Conservation (phyloP, 1,139 yeast species). For the Yamadazyma conglobata region DNA sequence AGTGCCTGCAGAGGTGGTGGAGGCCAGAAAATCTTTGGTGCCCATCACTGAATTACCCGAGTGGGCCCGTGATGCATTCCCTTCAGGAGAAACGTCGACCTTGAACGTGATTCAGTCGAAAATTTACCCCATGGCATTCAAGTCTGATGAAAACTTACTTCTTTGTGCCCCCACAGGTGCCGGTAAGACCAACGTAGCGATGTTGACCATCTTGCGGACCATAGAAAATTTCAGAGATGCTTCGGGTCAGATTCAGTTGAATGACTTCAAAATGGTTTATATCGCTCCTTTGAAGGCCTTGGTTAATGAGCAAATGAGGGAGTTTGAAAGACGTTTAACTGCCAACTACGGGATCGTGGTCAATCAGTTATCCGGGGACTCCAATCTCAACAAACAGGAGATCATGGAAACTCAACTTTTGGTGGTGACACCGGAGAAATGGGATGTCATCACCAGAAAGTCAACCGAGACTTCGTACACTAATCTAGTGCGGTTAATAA, state of each 20-base stretch:
- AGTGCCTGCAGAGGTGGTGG: slow-evolving; percentile 40
- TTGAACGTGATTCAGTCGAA: slow-evolving; percentile 83
- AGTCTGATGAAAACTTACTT: slow-evolving; percentile 65
- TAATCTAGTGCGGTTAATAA: slow-evolving; percentile 64
- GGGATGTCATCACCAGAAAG: slow-evolving; percentile 96
- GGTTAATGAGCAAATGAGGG: slow-evolving; percentile 92
- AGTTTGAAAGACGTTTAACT: slow-evolving; percentile 68
- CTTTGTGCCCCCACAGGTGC: slow-evolving; percentile 99
- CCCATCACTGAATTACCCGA: slow-evolving; percentile 63
- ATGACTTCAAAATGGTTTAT: slow-evolving; percentile 77
- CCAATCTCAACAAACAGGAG: slow-evolving; percentile 86
- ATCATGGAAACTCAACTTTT: slow-evolving; percentile 83
- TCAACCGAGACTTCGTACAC: slow-evolving; percentile 58
- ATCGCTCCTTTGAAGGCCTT: slow-evolving; percentile 96
- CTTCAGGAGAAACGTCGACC: slow-evolving; percentile 57
- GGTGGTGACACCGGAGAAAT: slow-evolving; percentile 96
- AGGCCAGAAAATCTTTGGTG: slow-evolving; percentile 47
- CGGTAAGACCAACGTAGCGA: slow-evolving; percentile 97
- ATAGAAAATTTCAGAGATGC: slow-evolving; percentile 55
- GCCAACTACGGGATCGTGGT: slow-evolving; percentile 66
- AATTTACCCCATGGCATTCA: slow-evolving; percentile 75
- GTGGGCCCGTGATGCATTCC: slow-evolving; percentile 82
- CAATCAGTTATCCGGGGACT: slow-evolving; percentile 92
- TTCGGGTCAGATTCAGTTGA: slow-evolving; percentile 44
- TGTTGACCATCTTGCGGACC: slow-evolving; percentile 75